Evolutionary conservation across 2,329 filamentous ascomycete species (phyloP), one percentile per base, ranked within the genome.

Genomic region (Escovopsis sp.): DNA sequence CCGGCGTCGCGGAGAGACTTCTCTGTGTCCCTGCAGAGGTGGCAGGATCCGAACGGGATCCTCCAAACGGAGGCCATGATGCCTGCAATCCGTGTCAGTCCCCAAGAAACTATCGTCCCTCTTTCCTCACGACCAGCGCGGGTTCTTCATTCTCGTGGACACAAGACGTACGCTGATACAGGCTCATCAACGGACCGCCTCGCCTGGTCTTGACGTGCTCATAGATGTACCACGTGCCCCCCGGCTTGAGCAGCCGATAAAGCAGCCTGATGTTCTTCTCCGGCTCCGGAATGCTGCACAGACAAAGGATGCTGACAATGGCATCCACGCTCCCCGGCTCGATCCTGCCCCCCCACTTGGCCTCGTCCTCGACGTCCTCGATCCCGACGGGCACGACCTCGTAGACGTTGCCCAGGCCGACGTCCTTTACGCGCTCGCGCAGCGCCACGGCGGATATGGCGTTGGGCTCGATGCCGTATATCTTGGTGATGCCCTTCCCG

Each of bases 381-480:
- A 81, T 74, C 2, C 78, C 79, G 5, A 74, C 66, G 2, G 76
- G 74, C 9, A 79, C 66, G 43, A 81, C 68, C 52, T 76, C 68
- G 54, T 82, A 83, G 7, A 71, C 57, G 40, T 63, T 71, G 7
- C 66, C 61, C 2, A 83, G 57, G 0, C 73, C 75, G 1, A 72
- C 66, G 1, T 66, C 64, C 10, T 57, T 52, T 4, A 79, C 64
- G 16, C 65, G 66, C 33, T 55, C 51, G 1, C 62, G 57, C 40
- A 83, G 59, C 5, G 56, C 56, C 0, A 53, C 54, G 47, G 78
- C 72, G 41, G 73, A 70, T 31, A 63, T 65, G 0, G 54, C 42
- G 53, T 80, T 81, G 3, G 79, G 79, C 58, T 83, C 79, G 5
- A 82, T 67, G 42, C 77, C 79, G 50, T 74, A 79, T 35, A 82